Base-by-base conservation (phyloP, 345 rosid species). In the Populus simonii region DNA sequence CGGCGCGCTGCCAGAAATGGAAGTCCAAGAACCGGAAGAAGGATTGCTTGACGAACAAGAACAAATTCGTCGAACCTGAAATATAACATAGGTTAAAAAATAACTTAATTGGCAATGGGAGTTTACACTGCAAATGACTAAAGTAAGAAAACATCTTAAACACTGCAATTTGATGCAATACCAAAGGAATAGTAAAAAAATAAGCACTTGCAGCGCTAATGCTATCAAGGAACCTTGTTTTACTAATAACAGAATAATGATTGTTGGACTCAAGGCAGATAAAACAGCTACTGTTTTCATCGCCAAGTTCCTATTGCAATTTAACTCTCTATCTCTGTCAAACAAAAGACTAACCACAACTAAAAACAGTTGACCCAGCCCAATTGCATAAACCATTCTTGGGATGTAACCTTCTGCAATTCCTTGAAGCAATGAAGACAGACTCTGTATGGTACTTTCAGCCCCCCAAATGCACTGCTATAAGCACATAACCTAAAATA, bases 61-160 rank as follows among this genome's bases (percentile, higher is more conserved):
- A 90, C 72, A 78, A 93, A 96, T 80, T 96, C 99, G 65, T 96
- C 99, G 78, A 90, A 96, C 89, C 99, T 96, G 92, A 75, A 86
- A 85, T 66, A 41, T 5, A 59, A 13, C 10, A 15, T 3, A 63
- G 25, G 35, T 62, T 74, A 4, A 71, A 82, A 75, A 66, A 45
- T 38, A 33, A 75, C 70, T 25, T 39, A 35, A 70, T 17, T 17
- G 23, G 20, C n/a, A 25, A 67, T 15, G n/a, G n/a, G 45, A 33
- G 29, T 69, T 62, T 31, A 31, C 33, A 31, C 33, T 31, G 63
- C 1, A 7, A 33, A 53, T 38, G 39, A 23, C 23, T 6, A 0
- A n/a, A 39, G 62, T n/a, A n/a, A 23, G 69, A 74, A n/a, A 45
- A 68, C 65, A 65, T 65, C 49, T 49, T 45, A 33, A 45, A 41